Evolutionary conservation across 768 basidiomycete species (phyloP).

Genomic region (Macrolepiota dolichaula): DNA sequence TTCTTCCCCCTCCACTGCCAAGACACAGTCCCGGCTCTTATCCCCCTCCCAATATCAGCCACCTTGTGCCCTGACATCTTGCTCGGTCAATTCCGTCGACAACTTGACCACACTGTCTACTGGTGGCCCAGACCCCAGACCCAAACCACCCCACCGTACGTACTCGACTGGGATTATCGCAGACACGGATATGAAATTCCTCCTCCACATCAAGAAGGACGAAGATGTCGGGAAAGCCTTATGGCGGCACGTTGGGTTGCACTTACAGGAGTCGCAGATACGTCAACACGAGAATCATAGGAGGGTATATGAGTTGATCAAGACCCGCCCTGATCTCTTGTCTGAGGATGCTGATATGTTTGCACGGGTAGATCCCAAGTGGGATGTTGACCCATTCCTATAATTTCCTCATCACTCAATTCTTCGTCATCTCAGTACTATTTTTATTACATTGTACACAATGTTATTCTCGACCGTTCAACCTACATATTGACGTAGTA

Average conservation of each 20-base stretch:
- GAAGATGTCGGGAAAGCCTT: neutral
- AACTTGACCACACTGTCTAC: neutral
- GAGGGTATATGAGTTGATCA: conserved; percentile 1
- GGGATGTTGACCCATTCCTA: conserved; percentile 2
- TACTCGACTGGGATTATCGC: neutral
- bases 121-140: neutral
- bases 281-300: neutral
- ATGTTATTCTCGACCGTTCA: neutral
- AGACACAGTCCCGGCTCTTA: neutral
- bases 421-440: neutral
- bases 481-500: neutral
- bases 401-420: neutral
- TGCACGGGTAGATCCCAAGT: neutral
- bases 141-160: neutral
- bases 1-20: neutral
- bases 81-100: neutral
- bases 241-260: neutral
- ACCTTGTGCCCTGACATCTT: neutral
- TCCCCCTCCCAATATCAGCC: neutral
- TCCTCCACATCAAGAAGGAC: neutral
- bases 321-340: neutral
- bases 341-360: neutral
- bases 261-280: neutral
- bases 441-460: neutral
- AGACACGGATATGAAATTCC: neutral